Percentiles rank a stretch among this genome's conserved stretches.
These are phyloP conservation scores for Arabidopsis thaliana DNA, from an alignment of 345 rosid species.

Conservation along the genomic window DNA sequence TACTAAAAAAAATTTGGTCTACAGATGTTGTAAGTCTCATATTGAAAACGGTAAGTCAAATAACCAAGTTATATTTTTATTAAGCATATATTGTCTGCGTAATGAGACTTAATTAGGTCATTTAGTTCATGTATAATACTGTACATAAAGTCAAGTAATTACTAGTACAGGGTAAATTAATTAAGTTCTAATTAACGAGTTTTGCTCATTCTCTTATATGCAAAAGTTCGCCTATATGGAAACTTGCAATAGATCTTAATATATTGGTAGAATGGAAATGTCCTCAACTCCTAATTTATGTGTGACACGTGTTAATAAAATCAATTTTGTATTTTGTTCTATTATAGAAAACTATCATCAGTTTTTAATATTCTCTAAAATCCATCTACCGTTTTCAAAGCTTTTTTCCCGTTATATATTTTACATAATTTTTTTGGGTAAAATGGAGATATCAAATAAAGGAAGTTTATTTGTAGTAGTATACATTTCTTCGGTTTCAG, in stretches of 20 bases:
- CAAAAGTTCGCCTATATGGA: slow-evolving; percentile 13
- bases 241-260: background rate
- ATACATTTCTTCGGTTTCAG: too few relatives aligned
- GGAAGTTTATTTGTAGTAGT: too few relatives aligned
- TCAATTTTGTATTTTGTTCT: background rate
- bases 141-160: background rate
- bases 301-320: background rate
- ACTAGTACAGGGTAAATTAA: background rate
- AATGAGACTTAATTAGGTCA: background rate
- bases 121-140: too few relatives aligned
- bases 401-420: too few relatives aligned
- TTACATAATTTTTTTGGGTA: background rate
- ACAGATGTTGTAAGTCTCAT: background rate
- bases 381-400: too few relatives aligned
- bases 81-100: background rate
- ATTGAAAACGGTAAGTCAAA: background rate
- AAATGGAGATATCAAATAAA: background rate
- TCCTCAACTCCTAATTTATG: background rate
- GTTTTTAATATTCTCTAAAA: background rate
- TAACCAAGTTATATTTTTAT: background rate
- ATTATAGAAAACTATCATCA: background rate
- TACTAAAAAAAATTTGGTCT: background rate
- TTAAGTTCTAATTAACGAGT: background rate
- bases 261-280: background rate
- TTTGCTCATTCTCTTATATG: background rate